phyloP scores from a whole-genome alignment of 2,329 filamentous ascomycete species.

The Microsporum audouinii region DNA sequence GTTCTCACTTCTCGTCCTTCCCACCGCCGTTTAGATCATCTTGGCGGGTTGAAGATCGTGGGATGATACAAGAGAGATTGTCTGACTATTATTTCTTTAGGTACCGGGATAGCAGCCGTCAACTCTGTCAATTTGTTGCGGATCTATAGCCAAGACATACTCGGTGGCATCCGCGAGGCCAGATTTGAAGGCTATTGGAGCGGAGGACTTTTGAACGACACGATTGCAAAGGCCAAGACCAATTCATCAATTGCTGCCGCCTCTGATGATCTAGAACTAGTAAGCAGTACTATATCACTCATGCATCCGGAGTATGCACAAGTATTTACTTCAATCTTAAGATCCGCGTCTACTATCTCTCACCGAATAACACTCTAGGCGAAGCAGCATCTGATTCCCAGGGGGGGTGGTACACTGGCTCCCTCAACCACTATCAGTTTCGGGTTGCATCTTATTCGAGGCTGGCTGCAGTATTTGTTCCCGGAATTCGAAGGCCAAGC shows the following conservation, averaged over 20 bases:
- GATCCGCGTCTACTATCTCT: conserved; percentile 1
- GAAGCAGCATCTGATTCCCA: not conserved
- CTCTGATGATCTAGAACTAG: not conserved
- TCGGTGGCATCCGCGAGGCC: conserved; percentile 2
- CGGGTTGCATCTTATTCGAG: not conserved
- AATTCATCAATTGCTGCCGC: not conserved
- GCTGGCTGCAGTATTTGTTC: not conserved
- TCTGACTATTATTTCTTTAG: not conserved
- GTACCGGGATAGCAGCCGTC: not conserved
- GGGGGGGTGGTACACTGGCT: not conserved
- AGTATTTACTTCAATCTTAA: not conserved
- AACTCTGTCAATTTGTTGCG: conserved; percentile 2
- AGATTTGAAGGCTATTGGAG: not conserved
- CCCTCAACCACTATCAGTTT: not conserved
- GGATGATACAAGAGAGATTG: not conserved
- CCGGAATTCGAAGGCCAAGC: not conserved
- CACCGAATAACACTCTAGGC: not conserved
- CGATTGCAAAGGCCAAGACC: not conserved
- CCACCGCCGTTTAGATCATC: not conserved
- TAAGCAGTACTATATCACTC: not conserved
- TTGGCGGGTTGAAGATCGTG: not conserved
- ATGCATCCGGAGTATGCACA: not conserved
- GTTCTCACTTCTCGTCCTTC: not conserved
- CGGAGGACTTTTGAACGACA: not conserved
- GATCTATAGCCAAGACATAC: conserved; percentile 1